phyloP scores from a whole-genome alignment of 2,329 filamentous ascomycete genomes.

The Hypoxylon sp. region DNA sequence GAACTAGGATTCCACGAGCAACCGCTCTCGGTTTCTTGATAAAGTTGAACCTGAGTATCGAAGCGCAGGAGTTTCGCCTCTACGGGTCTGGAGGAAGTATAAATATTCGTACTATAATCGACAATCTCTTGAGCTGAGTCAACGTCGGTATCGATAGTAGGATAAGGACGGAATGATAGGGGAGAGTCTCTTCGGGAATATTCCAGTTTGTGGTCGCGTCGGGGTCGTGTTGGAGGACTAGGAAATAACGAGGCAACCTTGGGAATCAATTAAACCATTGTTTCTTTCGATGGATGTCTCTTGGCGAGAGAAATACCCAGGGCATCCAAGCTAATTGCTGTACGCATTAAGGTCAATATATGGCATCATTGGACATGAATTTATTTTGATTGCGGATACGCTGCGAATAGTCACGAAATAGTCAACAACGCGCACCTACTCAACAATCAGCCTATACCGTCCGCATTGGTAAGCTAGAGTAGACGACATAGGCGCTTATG shows the following conservation, averaged over 20 bases:
- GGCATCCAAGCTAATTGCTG: background rate
- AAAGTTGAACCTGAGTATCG: too few relatives aligned
- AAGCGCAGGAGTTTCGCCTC: too few relatives aligned
- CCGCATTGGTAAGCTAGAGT: background rate
- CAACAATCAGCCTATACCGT: background rate
- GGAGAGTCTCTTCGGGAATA: background rate
- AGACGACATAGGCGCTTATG: background rate
- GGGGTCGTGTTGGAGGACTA: background rate
- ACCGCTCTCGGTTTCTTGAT: too few relatives aligned
- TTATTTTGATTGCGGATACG: background rate
- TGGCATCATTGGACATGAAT: background rate
- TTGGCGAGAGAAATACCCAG: too few relatives aligned
- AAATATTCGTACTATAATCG: background rate
- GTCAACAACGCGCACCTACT: background rate
- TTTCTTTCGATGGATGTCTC: background rate
- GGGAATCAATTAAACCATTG: background rate
- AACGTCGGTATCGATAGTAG: background rate
- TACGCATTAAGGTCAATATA: background rate
- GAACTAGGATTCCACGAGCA: too few relatives aligned
- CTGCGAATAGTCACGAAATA: background rate
- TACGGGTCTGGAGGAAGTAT: too few relatives aligned
- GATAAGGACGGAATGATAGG: background rate
- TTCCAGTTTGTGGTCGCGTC: background rate
- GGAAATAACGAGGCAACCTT: background rate
- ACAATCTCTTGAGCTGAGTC: background rate